phyloP scores from a whole-genome alignment of 768 basidiomycete genomes.

The Lyophyllum decastes region DNA sequence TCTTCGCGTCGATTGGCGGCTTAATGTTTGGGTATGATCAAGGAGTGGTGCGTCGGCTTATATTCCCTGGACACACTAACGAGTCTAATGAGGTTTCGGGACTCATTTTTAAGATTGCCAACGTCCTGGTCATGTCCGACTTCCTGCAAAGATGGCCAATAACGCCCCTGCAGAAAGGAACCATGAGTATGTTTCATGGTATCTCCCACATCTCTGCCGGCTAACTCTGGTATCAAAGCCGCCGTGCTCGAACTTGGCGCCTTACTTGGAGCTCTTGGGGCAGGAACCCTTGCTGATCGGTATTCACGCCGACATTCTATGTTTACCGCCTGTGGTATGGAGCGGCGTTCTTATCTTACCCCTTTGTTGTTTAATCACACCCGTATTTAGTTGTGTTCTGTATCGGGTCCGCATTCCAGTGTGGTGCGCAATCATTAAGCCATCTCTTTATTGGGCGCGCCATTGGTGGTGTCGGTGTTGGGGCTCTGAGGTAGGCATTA shows the following conservation, averaged over 20 bases:
- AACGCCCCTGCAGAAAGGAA: constrained; percentile 70
- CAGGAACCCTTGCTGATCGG: constrained; percentile 69
- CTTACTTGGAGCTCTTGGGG: constrained; percentile 68
- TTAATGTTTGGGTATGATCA: constrained; percentile 84
- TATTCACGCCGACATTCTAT: constrained; percentile 71
- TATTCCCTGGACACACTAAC: not conserved
- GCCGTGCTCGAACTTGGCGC: constrained; percentile 79
- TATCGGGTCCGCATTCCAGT: constrained; percentile 72
- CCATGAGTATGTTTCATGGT: constrained; percentile 60
- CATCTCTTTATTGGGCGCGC: constrained; percentile 72
- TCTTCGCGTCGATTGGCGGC: constrained; percentile 78
- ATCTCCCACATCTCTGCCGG: not conserved
- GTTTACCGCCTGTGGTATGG: constrained; percentile 64
- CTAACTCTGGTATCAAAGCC: constrained; percentile 43
- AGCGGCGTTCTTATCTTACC: not conserved
- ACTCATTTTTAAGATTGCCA: constrained; percentile 59
- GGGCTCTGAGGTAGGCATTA: constrained; percentile 57
- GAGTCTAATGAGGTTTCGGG: not conserved
- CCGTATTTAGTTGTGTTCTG: constrained; percentile 59
- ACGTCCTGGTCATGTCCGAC: constrained; percentile 81
- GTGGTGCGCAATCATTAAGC: constrained; percentile 52
- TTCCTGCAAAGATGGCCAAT: constrained; percentile 71
- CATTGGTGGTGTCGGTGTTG: constrained; percentile 81
- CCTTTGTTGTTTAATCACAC: not conserved
- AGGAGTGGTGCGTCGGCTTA: constrained; percentile 52